Percentiles rank a stretch among this genome's conserved stretches.
These are phyloP conservation scores for Wallacemonas sp. DNA, from an alignment of 208 protist species.

Conservation along the genomic window DNA sequence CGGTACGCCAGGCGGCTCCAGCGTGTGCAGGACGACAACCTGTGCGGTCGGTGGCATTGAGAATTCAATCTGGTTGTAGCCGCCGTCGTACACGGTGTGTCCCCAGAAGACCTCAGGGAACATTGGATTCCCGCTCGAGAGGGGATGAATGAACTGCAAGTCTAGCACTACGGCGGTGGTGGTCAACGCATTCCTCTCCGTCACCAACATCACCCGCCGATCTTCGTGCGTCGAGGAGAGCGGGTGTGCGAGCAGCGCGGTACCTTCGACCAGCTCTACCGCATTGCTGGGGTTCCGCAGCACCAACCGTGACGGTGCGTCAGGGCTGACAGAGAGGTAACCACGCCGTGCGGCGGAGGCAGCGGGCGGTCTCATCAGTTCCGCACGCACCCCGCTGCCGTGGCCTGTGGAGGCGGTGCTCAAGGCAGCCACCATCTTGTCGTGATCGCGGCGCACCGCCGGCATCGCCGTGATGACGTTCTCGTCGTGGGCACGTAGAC, in stretches of 20 bases:
- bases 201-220: slow-evolving; percentile 79
- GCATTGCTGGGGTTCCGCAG: slow-evolving; percentile 32
- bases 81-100: slow-evolving; percentile 84
- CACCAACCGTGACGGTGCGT: slow-evolving; percentile 49
- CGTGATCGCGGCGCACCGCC: slow-evolving; percentile 48
- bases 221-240: slow-evolving; percentile 81
- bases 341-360: slow-evolving; percentile 13
- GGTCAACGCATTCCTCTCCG: slow-evolving; percentile 55
- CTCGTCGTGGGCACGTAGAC: slow-evolving; percentile 67
- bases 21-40: slow-evolving; percentile 77
- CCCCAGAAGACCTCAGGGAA: slow-evolving; percentile 92
- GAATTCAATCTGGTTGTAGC: slow-evolving; percentile 80
- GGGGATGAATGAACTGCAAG: slow-evolving; percentile 72
- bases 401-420: slow-evolving; percentile 25
- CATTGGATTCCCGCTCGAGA: slow-evolving; percentile 82
- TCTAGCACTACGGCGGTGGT: slow-evolving; percentile 80
- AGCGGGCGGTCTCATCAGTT: slow-evolving; percentile 22
- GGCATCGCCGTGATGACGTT: slow-evolving; percentile 55
- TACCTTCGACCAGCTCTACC: slow-evolving; percentile 62
- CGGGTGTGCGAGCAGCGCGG: slow-evolving; percentile 76
- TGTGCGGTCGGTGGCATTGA: slow-evolving; percentile 88
- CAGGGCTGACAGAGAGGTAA: slow-evolving; percentile 41
- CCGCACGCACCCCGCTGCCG: slow-evolving; percentile 44
- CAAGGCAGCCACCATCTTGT: slow-evolving; percentile 36
- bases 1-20: slow-evolving; percentile 47